These are phyloP conservation scores for Leccinum variabile DNA, from an alignment of 1,284 basidiomycete species.

Conservation along the genomic window DNA sequence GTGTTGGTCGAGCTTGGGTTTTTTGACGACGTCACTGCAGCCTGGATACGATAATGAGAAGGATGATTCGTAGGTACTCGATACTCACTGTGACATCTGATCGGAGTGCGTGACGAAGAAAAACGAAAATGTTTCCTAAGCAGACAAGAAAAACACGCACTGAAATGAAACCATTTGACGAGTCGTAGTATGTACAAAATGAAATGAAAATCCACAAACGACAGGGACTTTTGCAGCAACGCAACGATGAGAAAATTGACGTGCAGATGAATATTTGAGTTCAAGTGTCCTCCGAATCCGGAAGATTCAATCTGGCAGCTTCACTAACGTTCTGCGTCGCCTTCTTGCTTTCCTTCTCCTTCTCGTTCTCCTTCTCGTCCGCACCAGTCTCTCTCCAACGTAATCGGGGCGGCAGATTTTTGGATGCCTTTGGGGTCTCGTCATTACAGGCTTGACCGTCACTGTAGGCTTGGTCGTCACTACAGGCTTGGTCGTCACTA, in stretches of 20 bases:
- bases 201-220: too few relatives aligned
- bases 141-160: constrained; percentile 19
- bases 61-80: not conserved
- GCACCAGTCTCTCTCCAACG: not conserved
- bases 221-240: too few relatives aligned
- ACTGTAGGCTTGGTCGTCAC: not conserved
- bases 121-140: not conserved
- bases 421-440: not conserved
- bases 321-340: not conserved
- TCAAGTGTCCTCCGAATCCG: too few relatives aligned
- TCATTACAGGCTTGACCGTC: not conserved
- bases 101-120: not conserved
- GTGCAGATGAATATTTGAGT: too few relatives aligned
- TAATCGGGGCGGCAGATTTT: not conserved
- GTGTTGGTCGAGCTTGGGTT: constrained; percentile 85
- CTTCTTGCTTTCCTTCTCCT: not conserved
- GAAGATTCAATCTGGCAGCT: too few relatives aligned
- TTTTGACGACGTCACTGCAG: constrained; percentile 86
- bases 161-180: constrained; percentile 35
- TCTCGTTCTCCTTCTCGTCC: not conserved
- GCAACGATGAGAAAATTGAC: too few relatives aligned
- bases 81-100: constrained; percentile 25
- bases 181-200: constrained; percentile 27
- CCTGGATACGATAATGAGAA: constrained; percentile 37
- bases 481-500: not conserved